Evolutionary conservation across 352 stramenopile genomes (phyloP), one percentile per base, ranked within the genome.

Genomic region (Phytophthora fragariae): DNA sequence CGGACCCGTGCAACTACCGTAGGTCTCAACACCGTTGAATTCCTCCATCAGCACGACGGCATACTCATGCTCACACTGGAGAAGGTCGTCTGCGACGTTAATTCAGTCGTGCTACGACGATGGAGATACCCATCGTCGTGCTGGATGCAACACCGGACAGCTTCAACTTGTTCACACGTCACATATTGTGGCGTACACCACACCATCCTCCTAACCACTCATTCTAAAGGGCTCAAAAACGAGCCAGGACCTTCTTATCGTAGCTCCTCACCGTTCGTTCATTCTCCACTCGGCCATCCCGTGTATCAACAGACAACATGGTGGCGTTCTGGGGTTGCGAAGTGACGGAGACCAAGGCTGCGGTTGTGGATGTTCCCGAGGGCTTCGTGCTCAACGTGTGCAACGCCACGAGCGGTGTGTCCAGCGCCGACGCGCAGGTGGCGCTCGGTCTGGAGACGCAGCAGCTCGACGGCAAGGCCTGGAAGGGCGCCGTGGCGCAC

Each of bases 401-500:
- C 55, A 90, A 89, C 68, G 85, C 76, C 60, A 86, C 83, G 14
- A 75, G 81, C 39, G 61, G 54, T 41, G 41, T 60, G 15, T 72
- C 72, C 27, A 73, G 55, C 56, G 21, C 67, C 7, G 72, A 83
- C 2, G 53, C 57, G 21, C 71, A 75, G 33, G 55, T 89, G 50
- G 86, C 79, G 46, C 62, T 94, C 21, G 82, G 82, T 24, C 33
- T 94, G 33, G 86, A 94, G 73, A 89, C 86, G 27, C 67, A 79
- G 69, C 86, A 92, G 70, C 82, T 94, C 39, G 85, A 94, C 66
- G 62, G 64, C 52, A 85, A 81, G 54, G 39, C 62, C 31, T 94
- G 83, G 83, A 94, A 94, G 75, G 86, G 85, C 27, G 76, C 83
- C 5, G 86, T 92, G 31, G 80, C 81, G 19, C 83, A 94, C 58